phyloP scores from a whole-genome alignment of 1,139 yeast genomes.

The Arxiozyma heterogenica region DNA sequence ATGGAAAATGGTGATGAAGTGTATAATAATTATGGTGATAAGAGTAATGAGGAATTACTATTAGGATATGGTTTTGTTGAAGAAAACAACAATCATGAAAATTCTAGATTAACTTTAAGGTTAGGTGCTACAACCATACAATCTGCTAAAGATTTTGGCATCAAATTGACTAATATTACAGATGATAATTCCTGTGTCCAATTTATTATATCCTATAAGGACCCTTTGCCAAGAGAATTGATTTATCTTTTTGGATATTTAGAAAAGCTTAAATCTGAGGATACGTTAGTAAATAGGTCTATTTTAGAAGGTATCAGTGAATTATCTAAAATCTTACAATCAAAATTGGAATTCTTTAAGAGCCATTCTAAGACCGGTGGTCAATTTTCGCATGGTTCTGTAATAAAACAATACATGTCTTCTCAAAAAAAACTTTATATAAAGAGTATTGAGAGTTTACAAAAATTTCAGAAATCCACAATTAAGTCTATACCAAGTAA shows the following conservation, averaged over 20 bases:
- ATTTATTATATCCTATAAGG: constrained; percentile 14
- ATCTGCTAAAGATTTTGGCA: constrained; percentile 16
- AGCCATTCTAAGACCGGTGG: constrained; percentile 13
- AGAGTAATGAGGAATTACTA: constrained; percentile 65
- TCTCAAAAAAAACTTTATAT: constrained; percentile 44
- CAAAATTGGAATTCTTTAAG: constrained; percentile 34
- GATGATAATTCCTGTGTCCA: constrained; percentile 19
- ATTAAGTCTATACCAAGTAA: constrained; percentile 31
- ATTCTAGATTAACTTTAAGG: constrained; percentile 49
- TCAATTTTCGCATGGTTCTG: constrained; percentile 30
- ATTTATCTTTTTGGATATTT: constrained; percentile 28
- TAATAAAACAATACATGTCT: constrained; percentile 33
- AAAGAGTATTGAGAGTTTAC: constrained; percentile 39
- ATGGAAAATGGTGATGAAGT: constrained; percentile 40
- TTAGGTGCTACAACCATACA: constrained; percentile 32
- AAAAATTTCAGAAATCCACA: constrained; percentile 43
- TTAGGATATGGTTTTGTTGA: constrained; percentile 58
- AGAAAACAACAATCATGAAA: constrained; percentile 47
- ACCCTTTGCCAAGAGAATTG: constrained; percentile 24
- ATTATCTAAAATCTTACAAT: constrained; percentile 43
- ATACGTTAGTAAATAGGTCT: constrained; percentile 25
- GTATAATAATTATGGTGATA: constrained; percentile 77
- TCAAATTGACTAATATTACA: constrained; percentile 12
- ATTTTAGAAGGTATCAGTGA: constrained; percentile 35
- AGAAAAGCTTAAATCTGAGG: constrained; percentile 24